These are phyloP conservation scores for Mucor irregularis DNA, from an alignment of 371 early-diverging fungal species.

Conservation along the genomic window DNA sequence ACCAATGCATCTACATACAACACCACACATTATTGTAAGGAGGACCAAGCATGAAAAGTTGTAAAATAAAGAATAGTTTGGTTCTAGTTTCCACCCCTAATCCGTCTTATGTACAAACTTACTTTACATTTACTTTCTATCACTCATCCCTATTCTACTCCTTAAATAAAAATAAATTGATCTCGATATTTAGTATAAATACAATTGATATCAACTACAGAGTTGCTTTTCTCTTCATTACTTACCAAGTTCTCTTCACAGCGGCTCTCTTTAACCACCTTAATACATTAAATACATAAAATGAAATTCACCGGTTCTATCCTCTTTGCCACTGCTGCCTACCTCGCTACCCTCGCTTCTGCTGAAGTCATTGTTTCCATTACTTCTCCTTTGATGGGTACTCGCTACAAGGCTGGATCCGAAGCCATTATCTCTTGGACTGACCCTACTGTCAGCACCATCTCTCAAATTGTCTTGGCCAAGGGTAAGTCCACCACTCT, in stretches of 20 bases:
- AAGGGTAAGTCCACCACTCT: slow-evolving; percentile 34
- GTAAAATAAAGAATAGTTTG: no score
- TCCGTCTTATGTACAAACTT: no score
- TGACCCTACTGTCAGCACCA: slow-evolving; percentile 23
- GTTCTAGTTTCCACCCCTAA: no score
- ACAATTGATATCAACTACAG: neutral
- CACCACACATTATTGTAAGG: no score
- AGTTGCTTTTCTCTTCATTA: neutral
- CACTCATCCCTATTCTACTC: no score
- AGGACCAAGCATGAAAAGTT: no score
- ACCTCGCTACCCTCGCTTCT: slow-evolving; percentile 18
- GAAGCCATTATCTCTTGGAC: slow-evolving; percentile 35
- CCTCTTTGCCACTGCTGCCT: slow-evolving; percentile 23
- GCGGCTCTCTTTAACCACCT: neutral
- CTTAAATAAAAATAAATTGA: no score
- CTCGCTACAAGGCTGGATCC: slow-evolving; percentile 26
- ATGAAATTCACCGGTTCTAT: slow-evolving; percentile 26
- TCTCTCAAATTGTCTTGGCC: slow-evolving; percentile 33
- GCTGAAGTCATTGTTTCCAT: slow-evolving; percentile 27
- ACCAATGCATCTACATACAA: no score
- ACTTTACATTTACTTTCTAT: no score
- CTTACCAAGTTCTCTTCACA: slow-evolving; percentile 1
- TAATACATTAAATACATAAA: neutral
- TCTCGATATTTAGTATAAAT: neutral
- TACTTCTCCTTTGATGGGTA: slow-evolving; percentile 37